phyloP scores from a whole-genome alignment of 2,329 filamentous ascomycete genomes.

The Aspergillus hiratsukae region DNA sequence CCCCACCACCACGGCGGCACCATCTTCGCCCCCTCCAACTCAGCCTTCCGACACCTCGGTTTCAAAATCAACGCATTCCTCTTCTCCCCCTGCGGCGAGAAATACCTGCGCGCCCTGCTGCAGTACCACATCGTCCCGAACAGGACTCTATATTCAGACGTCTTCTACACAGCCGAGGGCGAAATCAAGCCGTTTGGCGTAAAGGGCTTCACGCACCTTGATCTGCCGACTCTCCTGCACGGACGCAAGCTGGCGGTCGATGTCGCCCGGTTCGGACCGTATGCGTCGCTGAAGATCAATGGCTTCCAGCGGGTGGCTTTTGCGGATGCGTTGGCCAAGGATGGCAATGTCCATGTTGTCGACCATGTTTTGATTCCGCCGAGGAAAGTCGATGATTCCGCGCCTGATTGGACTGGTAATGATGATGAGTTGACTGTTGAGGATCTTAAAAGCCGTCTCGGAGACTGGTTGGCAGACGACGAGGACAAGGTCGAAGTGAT shows the following conservation, averaged over 20 bases:
- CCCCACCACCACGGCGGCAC: constrained; percentile 63
- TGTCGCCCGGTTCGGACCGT: constrained; percentile 62
- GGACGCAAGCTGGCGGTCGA: constrained; percentile 67
- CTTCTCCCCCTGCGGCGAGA: constrained; percentile 69
- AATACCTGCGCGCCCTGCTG: constrained; percentile 72
- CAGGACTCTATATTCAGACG: constrained; percentile 75
- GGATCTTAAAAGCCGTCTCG: constrained; percentile 18
- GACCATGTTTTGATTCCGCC: constrained; percentile 72
- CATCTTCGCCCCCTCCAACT: constrained; percentile 75
- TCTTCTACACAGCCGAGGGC: constrained; percentile 56
- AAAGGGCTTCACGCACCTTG: constrained; percentile 44
- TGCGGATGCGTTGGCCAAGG: constrained; percentile 66
- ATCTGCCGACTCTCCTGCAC: constrained; percentile 68
- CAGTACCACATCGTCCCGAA: constrained; percentile 74
- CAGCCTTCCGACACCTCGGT: constrained; percentile 73
- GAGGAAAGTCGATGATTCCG: constrained; percentile 38
- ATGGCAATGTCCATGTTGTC: constrained; percentile 80
- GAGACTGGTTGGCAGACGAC: constrained; percentile 11
- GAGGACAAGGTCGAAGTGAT: not conserved
- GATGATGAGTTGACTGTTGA: constrained; percentile 16
- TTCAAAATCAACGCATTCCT: constrained; percentile 73
- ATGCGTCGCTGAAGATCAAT: constrained; percentile 71
- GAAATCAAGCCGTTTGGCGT: constrained; percentile 18
- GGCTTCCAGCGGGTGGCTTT: constrained; percentile 62
- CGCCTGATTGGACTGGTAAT: constrained; percentile 1